phyloP scores from a whole-genome alignment of 2,329 filamentous ascomycete genomes.

The Stemphylium lycopersici region DNA sequence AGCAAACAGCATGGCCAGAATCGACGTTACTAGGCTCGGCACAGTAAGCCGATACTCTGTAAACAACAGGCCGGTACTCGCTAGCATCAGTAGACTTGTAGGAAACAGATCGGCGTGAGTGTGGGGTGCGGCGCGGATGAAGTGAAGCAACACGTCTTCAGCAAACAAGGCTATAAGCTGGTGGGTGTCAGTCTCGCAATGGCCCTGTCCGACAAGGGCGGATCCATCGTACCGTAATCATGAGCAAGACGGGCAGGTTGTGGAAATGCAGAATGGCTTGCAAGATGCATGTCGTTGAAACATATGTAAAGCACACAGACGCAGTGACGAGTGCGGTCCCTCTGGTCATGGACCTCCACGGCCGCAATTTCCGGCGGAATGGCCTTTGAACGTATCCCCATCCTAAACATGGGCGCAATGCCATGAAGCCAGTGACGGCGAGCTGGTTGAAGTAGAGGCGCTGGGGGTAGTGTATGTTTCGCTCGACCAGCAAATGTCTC shows the following conservation, averaged over 20 bases:
- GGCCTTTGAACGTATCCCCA: neutral
- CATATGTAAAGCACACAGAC: conserved; percentile 18
- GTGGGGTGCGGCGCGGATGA: conserved; percentile 4
- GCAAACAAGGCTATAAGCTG: conserved; percentile 24
- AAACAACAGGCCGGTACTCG: conserved; percentile 24
- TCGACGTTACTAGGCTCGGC: conserved; percentile 22
- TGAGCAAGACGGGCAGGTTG: conserved; percentile 36
- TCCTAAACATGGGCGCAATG: neutral
- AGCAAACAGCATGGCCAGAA: conserved; percentile 28
- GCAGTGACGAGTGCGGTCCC: conserved; percentile 2
- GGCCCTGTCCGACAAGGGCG: neutral
- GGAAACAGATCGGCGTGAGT: conserved; percentile 20
- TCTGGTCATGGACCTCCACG: neutral
- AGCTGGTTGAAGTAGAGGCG: conserved; percentile 22
- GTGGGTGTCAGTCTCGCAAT: conserved; percentile 1
- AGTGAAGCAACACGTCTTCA: conserved; percentile 18
- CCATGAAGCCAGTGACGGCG: conserved; percentile 1
- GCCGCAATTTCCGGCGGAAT: neutral
- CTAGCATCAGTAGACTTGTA: conserved; percentile 14
- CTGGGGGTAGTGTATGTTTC: conserved; percentile 30
- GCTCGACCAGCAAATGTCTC: conserved; percentile 28
- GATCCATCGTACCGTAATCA: conserved; percentile 36
- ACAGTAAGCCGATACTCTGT: conserved; percentile 35
- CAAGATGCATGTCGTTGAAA: conserved; percentile 26
- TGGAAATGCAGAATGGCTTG: conserved; percentile 40